phyloP scores from a whole-genome alignment of 2,329 filamentous ascomycete species.

The Colletotrichum limetticola region DNA sequence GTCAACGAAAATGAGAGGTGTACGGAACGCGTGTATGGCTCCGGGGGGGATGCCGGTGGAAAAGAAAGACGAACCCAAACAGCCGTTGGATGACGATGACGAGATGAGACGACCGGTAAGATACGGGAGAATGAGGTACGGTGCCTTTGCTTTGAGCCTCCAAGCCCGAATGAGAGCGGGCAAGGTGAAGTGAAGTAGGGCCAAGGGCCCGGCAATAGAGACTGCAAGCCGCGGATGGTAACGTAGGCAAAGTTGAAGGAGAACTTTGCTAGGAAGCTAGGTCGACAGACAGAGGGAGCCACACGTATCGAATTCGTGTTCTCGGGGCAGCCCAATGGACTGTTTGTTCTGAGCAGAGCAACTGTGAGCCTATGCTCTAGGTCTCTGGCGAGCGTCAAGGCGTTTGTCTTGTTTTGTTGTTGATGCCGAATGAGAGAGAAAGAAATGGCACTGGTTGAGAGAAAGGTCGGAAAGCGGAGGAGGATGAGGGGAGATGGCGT shows the following conservation, averaged over 20 bases:
- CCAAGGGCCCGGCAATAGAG: background rate
- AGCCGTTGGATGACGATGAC: constrained; percentile 2
- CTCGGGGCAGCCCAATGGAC: background rate
- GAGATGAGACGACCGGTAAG: constrained; percentile 22
- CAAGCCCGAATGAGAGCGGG: constrained; percentile 4
- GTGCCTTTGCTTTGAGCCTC: background rate
- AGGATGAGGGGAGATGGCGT: constrained; percentile 1
- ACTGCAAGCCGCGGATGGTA: background rate
- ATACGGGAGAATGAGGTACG: constrained; percentile 3
- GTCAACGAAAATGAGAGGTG: background rate
- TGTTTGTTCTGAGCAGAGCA: background rate
- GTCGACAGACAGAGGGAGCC: background rate
- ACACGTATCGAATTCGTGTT: constrained; percentile 12
- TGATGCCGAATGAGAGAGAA: background rate
- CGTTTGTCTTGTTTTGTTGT: background rate
- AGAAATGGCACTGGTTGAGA: constrained; percentile 9
- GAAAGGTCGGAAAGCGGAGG: constrained; percentile 13
- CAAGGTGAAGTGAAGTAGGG: background rate
- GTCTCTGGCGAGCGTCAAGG: background rate
- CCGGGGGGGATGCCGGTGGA: background rate
- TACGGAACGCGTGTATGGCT: background rate
- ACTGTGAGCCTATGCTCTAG: background rate
- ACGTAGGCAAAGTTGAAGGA: constrained; percentile 1
- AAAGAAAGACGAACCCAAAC: background rate
- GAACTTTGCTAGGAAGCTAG: constrained; percentile 12